phyloP scores from a whole-genome alignment of 345 rosid species.

The Sonneratia alba region DNA sequence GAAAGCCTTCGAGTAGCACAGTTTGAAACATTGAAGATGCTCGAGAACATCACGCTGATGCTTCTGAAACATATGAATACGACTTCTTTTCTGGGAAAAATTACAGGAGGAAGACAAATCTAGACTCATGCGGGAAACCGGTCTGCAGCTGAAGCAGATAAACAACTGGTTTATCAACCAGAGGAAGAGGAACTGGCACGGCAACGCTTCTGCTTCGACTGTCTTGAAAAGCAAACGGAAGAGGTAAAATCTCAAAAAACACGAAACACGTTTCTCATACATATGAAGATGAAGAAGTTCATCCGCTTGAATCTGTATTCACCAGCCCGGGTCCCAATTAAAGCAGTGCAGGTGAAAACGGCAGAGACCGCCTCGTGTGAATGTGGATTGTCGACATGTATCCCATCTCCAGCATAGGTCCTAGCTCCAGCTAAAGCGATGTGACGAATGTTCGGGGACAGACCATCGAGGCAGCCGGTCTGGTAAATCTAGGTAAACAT shows the following conservation, averaged over 20 bases:
- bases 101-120: conserved; percentile 96
- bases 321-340: conserved; percentile 38
- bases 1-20: neutral
- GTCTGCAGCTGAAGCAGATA: conserved; percentile 91
- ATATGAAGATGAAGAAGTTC: neutral
- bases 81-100: neutral
- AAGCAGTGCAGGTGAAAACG: conserved; percentile 95
- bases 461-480: neutral
- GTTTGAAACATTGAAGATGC: neutral
- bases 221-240: conserved; percentile 81
- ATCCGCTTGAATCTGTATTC: conserved; percentile 19
- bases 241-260: conserved; percentile 34
- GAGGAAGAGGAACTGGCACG: conserved; percentile 98
- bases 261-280: neutral
- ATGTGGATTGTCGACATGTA: neutral
- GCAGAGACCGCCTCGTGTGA: conserved; percentile 47
- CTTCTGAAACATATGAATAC: neutral
- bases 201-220: conserved; percentile 76
- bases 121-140: conserved; percentile 92
- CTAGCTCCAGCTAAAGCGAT: neutral
- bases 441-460: neutral
- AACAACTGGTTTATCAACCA: conserved; percentile 99
- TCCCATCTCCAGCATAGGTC: neutral
- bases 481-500: neutral
- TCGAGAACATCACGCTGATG: neutral